Percentiles rank a stretch among this genome's conserved stretches.
phyloP scores from a whole-genome alignment of 257 asterid species.

The Nicotiana noctiflora region DNA sequence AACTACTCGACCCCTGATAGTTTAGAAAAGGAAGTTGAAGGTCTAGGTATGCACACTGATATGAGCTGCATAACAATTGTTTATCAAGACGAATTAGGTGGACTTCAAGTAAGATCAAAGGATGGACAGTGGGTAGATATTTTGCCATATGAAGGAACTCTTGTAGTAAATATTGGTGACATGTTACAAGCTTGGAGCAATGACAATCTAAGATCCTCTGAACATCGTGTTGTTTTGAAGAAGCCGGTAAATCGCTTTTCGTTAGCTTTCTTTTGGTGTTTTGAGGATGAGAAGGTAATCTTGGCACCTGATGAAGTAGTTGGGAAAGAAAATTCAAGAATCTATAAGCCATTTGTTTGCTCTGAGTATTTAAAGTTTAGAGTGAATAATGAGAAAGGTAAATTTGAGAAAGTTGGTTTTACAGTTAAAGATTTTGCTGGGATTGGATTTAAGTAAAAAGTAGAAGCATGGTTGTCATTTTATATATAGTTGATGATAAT shows the following conservation, averaged over 20 bases:
- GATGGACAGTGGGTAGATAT: constrained; percentile 61
- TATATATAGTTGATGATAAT: no score
- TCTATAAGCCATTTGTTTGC: constrained; percentile 48
- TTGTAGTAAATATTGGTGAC: constrained; percentile 70
- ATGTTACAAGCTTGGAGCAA: constrained; percentile 81
- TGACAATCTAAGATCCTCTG: constrained; percentile 51
- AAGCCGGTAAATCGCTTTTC: constrained; percentile 44
- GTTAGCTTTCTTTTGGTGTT: constrained; percentile 69
- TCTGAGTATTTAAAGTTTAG: constrained; percentile 53
- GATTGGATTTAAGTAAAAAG: background rate
- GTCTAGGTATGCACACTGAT: constrained; percentile 75
- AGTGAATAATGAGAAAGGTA: constrained; percentile 52
- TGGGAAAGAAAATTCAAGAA: constrained; percentile 28
- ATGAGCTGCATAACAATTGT: constrained; percentile 71
- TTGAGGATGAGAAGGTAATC: constrained; percentile 58
- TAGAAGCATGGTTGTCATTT: background rate
- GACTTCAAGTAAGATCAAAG: constrained; percentile 55
- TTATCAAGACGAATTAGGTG: constrained; percentile 61
- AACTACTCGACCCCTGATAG: constrained; percentile 41
- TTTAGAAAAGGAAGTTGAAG: constrained; percentile 38
- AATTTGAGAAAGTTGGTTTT: constrained; percentile 66
- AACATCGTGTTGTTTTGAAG: constrained; percentile 56
- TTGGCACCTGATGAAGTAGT: constrained; percentile 54
- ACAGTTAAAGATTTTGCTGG: constrained; percentile 69
- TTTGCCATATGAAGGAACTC: constrained; percentile 44